Evolutionary conservation across 139 green algal genomes (phyloP).

Genomic region (Mesotaenium endlicherianum): DNA sequence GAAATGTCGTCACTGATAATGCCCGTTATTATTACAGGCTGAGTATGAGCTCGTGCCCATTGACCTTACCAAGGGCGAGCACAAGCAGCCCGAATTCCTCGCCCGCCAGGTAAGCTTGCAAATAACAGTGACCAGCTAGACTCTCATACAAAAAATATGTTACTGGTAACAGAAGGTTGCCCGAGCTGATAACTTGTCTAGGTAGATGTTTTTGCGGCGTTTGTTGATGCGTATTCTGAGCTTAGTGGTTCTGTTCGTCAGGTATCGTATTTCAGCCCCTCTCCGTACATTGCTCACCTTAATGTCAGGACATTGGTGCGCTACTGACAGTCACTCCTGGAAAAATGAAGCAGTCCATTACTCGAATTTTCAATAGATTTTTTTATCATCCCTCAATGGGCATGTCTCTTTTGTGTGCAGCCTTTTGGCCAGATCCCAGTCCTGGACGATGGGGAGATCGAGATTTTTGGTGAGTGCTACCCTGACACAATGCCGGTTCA

Average conservation of each 20-base stretch:
- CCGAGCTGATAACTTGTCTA: no score
- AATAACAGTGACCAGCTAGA: neutral
- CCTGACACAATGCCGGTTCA: no score
- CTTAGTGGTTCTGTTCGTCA: no score
- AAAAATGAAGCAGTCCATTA: no score
- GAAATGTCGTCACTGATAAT: neutral
- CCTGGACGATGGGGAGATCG: constrained; percentile 31
- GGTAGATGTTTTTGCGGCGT: no score
- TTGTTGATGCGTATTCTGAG: no score
- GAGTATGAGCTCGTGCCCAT: constrained; percentile 24
- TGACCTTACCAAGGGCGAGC: constrained; percentile 25
- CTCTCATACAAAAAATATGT: neutral
- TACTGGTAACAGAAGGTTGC: neutral
- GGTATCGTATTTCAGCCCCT: no score
- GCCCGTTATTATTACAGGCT: neutral
- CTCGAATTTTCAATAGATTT: no score
- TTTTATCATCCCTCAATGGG: neutral
- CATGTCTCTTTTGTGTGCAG: constrained; percentile 7
- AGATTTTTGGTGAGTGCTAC: constrained; percentile 23
- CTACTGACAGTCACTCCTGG: no score
- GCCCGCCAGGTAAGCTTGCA: neutral
- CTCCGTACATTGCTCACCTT: no score
- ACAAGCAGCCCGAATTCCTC: constrained; percentile 32
- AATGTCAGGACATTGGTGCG: no score
- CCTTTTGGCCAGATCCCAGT: constrained; percentile 35